Base-by-base conservation (phyloP, 176 grass and related monocot genomes). In the Eleusine indica region DNA sequence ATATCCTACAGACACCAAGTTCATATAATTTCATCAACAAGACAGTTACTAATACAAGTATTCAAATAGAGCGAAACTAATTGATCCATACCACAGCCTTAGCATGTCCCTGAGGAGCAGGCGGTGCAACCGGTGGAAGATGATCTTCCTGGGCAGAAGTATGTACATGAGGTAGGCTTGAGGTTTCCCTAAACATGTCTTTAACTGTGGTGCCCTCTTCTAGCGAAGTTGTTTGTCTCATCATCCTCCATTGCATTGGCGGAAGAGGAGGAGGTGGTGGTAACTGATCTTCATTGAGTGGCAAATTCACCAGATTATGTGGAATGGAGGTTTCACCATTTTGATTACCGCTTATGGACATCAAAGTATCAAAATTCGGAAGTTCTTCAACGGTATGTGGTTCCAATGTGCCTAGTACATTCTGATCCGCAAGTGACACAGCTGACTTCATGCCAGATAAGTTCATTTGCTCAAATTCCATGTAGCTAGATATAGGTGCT, bases 171-270 rank as follows among this genome's bases (percentile, higher is more conserved):
- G 84, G 83, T 84, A 67, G 85, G 81, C 51, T 61, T 29, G 73
- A 85, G 38, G 70, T 30, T 52, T 65, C 66, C 15, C 56, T 78
- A 76, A 79, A 46, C 25, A 81, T 44, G 54, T 84, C 49, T 76
- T 64, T 44, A 75, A 57, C 72, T 67, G 49, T 64, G 89, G 62
- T 67, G 66, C 71, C 79, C 46, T 80, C 91, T 70, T 87, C 80
- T 58, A 84, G 35, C 70, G 43, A 84, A 60, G 77, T 66, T 78
- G 83, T 53, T 85, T 84, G 73, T 81, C 82, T 94, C 48, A 69
- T 86, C 76, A 86, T 83, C 83, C 93, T 96, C 97, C 97, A 99
- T 83, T 99, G 94, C 83, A 89, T 87, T 76, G 97, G 97, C 62
- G 96, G 97, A 41, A 96, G 91, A 82, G 97, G 97, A 54, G 97